These are phyloP conservation scores for Rugonectria rugulosa DNA, from an alignment of 2,329 filamentous ascomycete species.

Conservation along the genomic window DNA sequence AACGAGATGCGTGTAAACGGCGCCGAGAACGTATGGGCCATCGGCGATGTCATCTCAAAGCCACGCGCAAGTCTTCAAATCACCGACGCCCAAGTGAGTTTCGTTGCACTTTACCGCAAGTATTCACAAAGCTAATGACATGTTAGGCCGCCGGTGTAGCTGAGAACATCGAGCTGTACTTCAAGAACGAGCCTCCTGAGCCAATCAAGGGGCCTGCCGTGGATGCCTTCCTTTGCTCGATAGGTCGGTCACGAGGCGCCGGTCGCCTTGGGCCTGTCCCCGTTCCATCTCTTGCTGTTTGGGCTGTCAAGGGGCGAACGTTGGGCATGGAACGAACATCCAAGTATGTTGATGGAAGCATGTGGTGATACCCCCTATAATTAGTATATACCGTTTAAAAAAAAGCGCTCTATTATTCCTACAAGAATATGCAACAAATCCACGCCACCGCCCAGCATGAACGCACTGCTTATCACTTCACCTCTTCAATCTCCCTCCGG, in stretches of 20 bases:
- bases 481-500: conserved; percentile 83
- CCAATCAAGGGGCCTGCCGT: conserved; percentile 56
- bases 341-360: conserved; percentile 57
- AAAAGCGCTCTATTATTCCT: conserved; percentile 39
- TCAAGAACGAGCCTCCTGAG: conserved; percentile 53
- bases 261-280: conserved; percentile 57
- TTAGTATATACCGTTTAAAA: conserved; percentile 37
- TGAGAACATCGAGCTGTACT: conserved; percentile 60
- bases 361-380: conserved; percentile 47
- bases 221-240: conserved; percentile 57
- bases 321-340: conserved; percentile 54
- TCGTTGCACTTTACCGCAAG: too few species aligned
- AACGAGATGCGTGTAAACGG: conserved; percentile 57
- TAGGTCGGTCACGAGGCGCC: conserved; percentile 58
- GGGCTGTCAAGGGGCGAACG: conserved; percentile 60
- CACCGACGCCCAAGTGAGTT: conserved; percentile 61
- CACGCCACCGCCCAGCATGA: conserved; percentile 21
- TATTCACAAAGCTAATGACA: background rate
- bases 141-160: conserved; percentile 58
- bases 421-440: conserved; percentile 30
- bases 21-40: conserved; percentile 58
- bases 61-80: conserved; percentile 65
- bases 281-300: conserved; percentile 60
- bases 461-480: conserved; percentile 65
- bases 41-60: conserved; percentile 60